Conservation (phyloP, 768 basidiomycete genomes). For the Tulasnella sp. region DNA sequence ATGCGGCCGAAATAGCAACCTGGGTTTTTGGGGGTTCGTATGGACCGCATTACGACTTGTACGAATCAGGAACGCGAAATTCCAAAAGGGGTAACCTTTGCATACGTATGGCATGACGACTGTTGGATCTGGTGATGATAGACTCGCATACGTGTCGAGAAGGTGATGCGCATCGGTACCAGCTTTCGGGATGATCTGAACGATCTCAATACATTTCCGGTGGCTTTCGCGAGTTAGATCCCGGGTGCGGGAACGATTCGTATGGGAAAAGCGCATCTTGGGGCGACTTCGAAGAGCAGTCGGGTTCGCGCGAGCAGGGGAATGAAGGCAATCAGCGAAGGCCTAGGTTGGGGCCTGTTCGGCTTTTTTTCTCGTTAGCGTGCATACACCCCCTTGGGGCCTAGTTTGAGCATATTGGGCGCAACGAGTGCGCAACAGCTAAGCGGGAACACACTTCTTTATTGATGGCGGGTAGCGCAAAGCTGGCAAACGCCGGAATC, state of each 20-base stretch:
- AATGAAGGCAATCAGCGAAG: background rate
- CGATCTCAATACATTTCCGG: background rate
- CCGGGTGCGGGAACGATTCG: background rate
- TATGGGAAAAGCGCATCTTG: background rate
- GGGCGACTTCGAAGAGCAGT: background rate
- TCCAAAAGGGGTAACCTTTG: background rate
- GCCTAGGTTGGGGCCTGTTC: background rate
- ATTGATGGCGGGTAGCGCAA: background rate
- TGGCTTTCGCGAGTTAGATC: background rate
- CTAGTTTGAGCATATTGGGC: background rate
- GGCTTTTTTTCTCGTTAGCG: background rate
- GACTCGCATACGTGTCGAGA: background rate
- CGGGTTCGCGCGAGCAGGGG: background rate
- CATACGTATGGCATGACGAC: background rate
- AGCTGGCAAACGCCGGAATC: slow-evolving; percentile 8
- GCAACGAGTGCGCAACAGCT: background rate
- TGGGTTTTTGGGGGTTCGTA: background rate
- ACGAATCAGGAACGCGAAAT: background rate
- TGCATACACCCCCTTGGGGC: background rate
- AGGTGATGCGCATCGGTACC: background rate
- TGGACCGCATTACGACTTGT: background rate
- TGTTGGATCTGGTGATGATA: background rate
- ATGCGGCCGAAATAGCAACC: background rate
- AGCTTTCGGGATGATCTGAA: background rate
- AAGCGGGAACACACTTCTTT: background rate